phyloP scores from a whole-genome alignment of 805 yeast species.

The Nakazawaea populi region DNA sequence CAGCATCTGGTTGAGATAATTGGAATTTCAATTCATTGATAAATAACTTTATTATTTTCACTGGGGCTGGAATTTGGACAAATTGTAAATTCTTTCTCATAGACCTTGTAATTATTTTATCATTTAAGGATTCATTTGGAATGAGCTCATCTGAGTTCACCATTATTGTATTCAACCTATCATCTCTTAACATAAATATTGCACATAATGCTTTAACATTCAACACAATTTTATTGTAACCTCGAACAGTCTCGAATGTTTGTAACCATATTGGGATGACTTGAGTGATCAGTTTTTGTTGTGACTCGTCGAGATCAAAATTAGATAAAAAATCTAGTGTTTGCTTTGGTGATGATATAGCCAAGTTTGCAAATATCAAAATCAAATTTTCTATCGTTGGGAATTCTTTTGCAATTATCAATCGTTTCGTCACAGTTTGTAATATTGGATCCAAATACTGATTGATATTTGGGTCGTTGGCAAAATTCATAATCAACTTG shows the following conservation, averaged over 20 bases:
- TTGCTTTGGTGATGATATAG: conserved; percentile 53
- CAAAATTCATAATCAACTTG: conserved; percentile 23
- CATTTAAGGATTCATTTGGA: conserved; percentile 37
- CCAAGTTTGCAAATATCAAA: conserved; percentile 68
- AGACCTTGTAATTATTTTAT: conserved; percentile 72
- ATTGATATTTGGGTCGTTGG: conserved; percentile 29
- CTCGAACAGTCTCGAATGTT: conserved; percentile 75
- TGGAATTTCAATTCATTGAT: conserved; percentile 67
- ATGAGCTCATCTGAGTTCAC: conserved; percentile 74
- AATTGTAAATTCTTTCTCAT: conserved; percentile 62
- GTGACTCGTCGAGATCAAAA: conserved; percentile 22
- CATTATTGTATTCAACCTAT: conserved; percentile 38
- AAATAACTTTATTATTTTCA: conserved; percentile 68
- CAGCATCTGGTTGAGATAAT: conserved; percentile 40
- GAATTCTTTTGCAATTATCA: conserved; percentile 60
- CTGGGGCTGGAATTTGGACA: conserved; percentile 60
- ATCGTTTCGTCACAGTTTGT: conserved; percentile 64
- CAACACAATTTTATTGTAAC: conserved; percentile 63
- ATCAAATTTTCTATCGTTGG: conserved; percentile 73
- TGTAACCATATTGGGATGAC: conserved; percentile 73
- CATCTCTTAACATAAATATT: conserved; percentile 55
- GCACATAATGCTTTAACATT: conserved; percentile 68
- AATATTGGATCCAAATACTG: conserved; percentile 52
- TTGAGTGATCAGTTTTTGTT: conserved; percentile 13
- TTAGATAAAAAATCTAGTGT: conserved; percentile 56